Conservation (phyloP, 208 protist genomes). For the Crithidia fasciculata region DNA sequence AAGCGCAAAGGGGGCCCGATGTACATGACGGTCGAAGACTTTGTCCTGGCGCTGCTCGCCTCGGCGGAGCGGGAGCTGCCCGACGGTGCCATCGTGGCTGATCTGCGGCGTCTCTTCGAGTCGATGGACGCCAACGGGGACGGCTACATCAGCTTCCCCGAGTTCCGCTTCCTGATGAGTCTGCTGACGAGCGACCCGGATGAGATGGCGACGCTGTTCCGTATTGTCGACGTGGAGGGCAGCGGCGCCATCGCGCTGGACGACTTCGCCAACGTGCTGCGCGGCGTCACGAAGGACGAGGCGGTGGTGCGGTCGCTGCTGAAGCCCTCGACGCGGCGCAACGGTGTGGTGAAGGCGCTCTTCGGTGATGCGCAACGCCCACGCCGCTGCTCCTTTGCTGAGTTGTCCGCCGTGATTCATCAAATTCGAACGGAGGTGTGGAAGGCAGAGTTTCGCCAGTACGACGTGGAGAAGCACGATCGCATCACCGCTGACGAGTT, state of each 20-base stretch:
- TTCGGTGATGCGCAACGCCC: slow-evolving; percentile 57
- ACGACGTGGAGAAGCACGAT: slow-evolving; percentile 53
- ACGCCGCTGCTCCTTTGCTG: slow-evolving; percentile 48
- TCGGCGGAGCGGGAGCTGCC: slow-evolving; percentile 47
- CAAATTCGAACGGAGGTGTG: slow-evolving; percentile 72
- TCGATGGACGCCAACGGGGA: slow-evolving; percentile 83
- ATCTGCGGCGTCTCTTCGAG: slow-evolving; percentile 52
- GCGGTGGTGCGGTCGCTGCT: slow-evolving; percentile 49
- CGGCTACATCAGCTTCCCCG: slow-evolving; percentile 75
- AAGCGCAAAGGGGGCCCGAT: slow-evolving; percentile 54
- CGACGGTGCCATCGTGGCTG: slow-evolving; percentile 16
- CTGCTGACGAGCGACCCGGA: slow-evolving; percentile 66
- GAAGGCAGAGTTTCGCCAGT: slow-evolving; percentile 84
- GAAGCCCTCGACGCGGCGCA: slow-evolving; percentile 40
- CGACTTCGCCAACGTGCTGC: slow-evolving; percentile 79
- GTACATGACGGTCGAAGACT: slow-evolving; percentile 90
- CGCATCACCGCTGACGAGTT: slow-evolving; percentile 77
- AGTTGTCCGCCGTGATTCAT: slow-evolving; percentile 59
- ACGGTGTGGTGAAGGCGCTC: slow-evolving; percentile 63
- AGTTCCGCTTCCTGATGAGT: slow-evolving; percentile 85
- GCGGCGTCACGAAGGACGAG: slow-evolving; percentile 66
- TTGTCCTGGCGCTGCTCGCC: slow-evolving; percentile 79
- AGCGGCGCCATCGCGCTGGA: slow-evolving; percentile 57
- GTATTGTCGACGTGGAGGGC: slow-evolving; percentile 63
- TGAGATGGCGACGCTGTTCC: slow-evolving; percentile 69